Evolutionary conservation across 2,329 filamentous ascomycete species (phyloP).

Genomic region (Paraphoma sp.): DNA sequence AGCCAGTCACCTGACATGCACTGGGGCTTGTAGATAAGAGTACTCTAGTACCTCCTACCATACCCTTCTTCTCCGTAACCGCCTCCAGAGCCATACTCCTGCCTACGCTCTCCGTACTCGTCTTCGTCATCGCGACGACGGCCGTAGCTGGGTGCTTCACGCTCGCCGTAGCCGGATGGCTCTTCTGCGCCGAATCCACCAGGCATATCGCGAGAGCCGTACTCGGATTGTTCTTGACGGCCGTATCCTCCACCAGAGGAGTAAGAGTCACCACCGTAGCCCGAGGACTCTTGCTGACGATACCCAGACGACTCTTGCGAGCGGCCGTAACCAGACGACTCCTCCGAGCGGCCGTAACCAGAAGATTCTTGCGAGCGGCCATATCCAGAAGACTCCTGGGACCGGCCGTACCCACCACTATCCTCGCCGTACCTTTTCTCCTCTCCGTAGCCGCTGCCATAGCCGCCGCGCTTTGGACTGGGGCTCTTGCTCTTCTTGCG

Average conservation of each 20-base stretch:
- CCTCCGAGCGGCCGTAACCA: constrained; percentile 11
- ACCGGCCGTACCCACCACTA: constrained; percentile 14
- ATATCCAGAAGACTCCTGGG: constrained; percentile 8
- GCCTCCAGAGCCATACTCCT: constrained; percentile 22
- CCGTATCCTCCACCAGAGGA: constrained; percentile 4
- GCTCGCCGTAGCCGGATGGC: constrained; percentile 9
- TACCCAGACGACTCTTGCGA: constrained; percentile 15
- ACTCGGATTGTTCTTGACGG: constrained; percentile 18
- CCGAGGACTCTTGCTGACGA: constrained; percentile 12
- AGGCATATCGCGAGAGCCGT: constrained; percentile 16
- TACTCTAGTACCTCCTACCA: constrained; percentile 23
- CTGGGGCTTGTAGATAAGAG: background rate
- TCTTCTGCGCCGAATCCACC: constrained; percentile 6
- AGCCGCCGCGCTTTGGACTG: constrained; percentile 27
- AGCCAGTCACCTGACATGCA: too few relatives aligned
- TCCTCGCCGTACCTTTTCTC: constrained; percentile 31
- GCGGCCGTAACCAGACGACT: constrained; percentile 12
- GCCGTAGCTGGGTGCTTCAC: constrained; percentile 12
- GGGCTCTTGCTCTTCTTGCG: constrained; percentile 22
- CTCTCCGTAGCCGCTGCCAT: constrained; percentile 27
- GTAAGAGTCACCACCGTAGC: background rate
- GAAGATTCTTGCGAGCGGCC: constrained; percentile 5
- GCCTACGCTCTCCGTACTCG: constrained; percentile 21
- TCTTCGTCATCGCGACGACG: constrained; percentile 17
- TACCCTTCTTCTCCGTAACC: constrained; percentile 30